phyloP scores from a whole-genome alignment of 306 rosid genomes.

The Canavalia gladiata region DNA sequence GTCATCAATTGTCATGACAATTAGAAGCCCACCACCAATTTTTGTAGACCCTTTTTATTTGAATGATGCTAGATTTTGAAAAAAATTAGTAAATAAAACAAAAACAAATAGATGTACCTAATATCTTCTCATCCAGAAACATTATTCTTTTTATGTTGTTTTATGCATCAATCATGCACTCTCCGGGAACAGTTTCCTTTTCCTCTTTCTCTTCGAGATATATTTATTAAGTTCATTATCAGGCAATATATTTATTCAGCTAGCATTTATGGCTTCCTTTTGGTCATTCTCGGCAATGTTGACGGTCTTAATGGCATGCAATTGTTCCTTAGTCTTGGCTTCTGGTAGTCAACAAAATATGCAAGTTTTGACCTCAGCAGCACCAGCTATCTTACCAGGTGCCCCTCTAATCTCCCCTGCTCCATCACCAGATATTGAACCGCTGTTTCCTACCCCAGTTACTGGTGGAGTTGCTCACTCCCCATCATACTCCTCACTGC shows the following conservation, averaged over 20 bases:
- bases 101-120: background rate
- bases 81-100: background rate
- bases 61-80: background rate
- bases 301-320: constrained; percentile 29
- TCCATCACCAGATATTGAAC: constrained; percentile 14
- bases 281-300: constrained; percentile 31
- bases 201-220: background rate
- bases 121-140: background rate
- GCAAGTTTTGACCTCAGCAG: background rate
- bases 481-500: constrained; percentile 24
- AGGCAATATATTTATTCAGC: constrained; percentile 31
- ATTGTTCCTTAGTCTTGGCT: constrained; percentile 9
- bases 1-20: background rate
- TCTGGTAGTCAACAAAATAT: background rate
- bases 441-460: background rate
- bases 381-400: background rate
- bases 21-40: background rate
- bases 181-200: background rate
- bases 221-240: constrained; percentile 28
- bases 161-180: constrained; percentile 5
- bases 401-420: background rate
- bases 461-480: background rate
- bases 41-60: background rate
- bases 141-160: background rate
- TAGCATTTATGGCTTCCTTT: constrained; percentile 46